A percentile compares a stretch with the other conserved stretches of the same genome.
phyloP scores from a whole-genome alignment of 2,329 filamentous ascomycete genomes.

The Cercospora brassicicola region DNA sequence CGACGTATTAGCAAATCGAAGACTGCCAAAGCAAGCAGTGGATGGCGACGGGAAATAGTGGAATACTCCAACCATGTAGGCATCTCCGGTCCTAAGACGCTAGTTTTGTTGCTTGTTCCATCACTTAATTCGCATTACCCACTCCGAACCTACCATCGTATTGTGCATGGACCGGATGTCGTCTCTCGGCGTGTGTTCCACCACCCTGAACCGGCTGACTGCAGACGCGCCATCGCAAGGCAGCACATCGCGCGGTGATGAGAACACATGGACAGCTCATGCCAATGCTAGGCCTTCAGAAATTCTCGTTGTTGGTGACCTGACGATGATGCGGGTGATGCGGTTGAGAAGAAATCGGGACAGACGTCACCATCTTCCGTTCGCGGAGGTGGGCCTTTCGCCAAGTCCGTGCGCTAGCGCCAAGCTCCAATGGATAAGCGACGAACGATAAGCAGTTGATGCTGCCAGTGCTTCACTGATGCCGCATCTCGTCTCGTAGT shows the following conservation, averaged over 20 bases:
- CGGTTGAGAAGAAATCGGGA: not conserved
- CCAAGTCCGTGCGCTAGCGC: not conserved
- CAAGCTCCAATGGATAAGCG: not conserved
- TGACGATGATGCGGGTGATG: not conserved
- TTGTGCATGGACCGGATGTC: not conserved
- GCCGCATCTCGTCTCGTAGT: not conserved
- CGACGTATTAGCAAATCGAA: constrained; percentile 6
- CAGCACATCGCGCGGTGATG: not conserved
- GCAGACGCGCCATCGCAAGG: not conserved
- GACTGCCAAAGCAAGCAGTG: not conserved
- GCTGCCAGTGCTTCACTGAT: not conserved
- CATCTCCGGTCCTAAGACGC: not conserved
- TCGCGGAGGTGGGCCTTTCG: not conserved
- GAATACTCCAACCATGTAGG: constrained; percentile 8
- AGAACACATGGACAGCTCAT: not conserved
- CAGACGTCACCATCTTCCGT: not conserved
- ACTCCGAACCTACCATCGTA: not conserved
- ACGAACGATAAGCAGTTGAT: not conserved
- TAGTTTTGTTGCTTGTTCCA: not conserved
- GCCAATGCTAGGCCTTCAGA: not conserved
- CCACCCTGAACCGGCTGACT: not conserved
- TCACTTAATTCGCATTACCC: not conserved
- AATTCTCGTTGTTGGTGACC: not conserved
- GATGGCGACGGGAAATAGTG: constrained; percentile 2
- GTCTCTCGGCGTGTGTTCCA: not conserved